These are phyloP conservation scores for Leptographium lundbergii DNA, from an alignment of 2,329 filamentous ascomycete genomes.

Conservation along the genomic window DNA sequence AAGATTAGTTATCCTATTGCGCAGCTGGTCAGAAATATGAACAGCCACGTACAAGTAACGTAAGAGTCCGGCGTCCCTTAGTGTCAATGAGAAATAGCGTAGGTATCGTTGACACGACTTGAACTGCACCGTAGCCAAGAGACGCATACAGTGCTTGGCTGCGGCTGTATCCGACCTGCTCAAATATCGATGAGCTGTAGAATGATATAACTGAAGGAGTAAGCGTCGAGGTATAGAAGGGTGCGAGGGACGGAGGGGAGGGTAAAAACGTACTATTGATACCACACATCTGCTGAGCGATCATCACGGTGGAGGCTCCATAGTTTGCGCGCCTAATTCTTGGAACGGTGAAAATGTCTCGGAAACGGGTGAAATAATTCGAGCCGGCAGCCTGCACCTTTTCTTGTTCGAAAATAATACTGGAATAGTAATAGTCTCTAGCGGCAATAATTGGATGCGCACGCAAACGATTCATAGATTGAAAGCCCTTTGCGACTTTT, in stretches of 20 bases:
- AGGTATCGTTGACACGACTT: slow-evolving; percentile 54
- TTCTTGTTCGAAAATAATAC: slow-evolving; percentile 35
- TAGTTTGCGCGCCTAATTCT: slow-evolving; percentile 58
- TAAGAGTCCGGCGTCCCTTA: slow-evolving; percentile 47
- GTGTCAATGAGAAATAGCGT: slow-evolving; percentile 55
- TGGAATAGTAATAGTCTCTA: slow-evolving; percentile 51
- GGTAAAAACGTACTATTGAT: slow-evolving; percentile 21
- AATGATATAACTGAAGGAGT: slow-evolving; percentile 26
- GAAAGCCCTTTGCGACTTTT: slow-evolving; percentile 46
- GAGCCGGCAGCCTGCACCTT: slow-evolving; percentile 37
- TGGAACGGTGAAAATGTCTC: slow-evolving; percentile 55
- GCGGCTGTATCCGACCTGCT: slow-evolving; percentile 25
- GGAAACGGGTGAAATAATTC: slow-evolving; percentile 48
- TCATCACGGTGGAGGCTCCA: slow-evolving; percentile 71
- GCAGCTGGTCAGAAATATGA: background rate
- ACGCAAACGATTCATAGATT: slow-evolving; percentile 37
- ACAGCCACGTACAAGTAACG: slow-evolving; percentile 31
- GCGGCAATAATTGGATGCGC: slow-evolving; percentile 42
- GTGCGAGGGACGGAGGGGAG: background rate
- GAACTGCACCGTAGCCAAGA: slow-evolving; percentile 38
- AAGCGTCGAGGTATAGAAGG: background rate
- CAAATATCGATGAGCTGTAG: slow-evolving; percentile 34
- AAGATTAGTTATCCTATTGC: background rate
- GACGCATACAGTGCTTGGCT: slow-evolving; percentile 28
- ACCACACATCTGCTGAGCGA: slow-evolving; percentile 58